Base-by-base conservation (phyloP, 176 grass and related monocot genomes). In the Hsuehochloa calcarea region DNA sequence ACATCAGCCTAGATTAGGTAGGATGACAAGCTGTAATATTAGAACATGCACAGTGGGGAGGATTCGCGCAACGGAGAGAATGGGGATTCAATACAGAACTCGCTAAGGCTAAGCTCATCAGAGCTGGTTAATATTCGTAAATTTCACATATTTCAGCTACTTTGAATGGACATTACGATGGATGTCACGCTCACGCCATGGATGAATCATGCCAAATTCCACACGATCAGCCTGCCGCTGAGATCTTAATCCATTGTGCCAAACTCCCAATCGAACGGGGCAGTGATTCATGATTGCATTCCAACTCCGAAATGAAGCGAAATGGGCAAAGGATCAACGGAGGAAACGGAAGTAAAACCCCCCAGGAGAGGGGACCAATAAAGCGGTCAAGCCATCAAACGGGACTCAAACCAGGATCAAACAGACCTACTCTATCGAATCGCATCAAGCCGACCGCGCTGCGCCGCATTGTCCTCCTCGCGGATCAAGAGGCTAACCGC, bases 311-410 rank as follows among this genome's bases (percentile, higher is more conserved):
- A 43, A 68, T 29, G 66, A 17, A 22, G 37, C 69, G 20, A 54
- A 74, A 84, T 51, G 65, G 23, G 8, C 17, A 20, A 43, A 50
- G 45, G 69, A 54, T 61, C 17, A 16, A 17, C 16, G 5, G 19
- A 50, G 37, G 27, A 37, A 49, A 23, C 13, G 38, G 29, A 70
- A 67, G 26, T 60, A 43, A 75, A 74, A 68, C 5, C 16, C 20
- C 74, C 31, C 17, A 1, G 9, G 20, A 65, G 0, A 8, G 34
- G 66, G 56, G 67, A 10, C 45, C 58, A 52, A 88, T 71, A 43
- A 20, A 80, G 77, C 43, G 37, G 58, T 52, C 45, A 84, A 44
- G 66, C 74, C 78, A 84, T 52, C 66, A 54, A 50, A 68, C 10
- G 3, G 17, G 65, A 31, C 37, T 71, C 84, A 56, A 56, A 43